Conservation (phyloP, 2,329 filamentous ascomycete species). For the Cladobotryum protrusum region DNA sequence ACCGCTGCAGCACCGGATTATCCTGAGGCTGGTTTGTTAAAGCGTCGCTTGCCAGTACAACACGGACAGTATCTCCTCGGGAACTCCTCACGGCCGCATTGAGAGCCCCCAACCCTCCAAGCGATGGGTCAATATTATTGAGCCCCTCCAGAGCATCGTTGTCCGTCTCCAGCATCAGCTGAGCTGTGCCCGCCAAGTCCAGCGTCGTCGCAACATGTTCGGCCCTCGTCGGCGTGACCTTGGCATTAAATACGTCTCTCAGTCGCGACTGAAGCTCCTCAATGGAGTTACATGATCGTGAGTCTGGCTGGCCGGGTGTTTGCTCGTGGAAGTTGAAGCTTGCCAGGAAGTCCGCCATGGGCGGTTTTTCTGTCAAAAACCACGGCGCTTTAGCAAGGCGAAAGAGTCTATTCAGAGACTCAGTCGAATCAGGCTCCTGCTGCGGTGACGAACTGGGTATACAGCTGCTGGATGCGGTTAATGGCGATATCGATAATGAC, state of each 20-base stretch:
- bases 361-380: conserved; percentile 1
- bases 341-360: conserved; percentile 35
- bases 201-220: conserved; percentile 43
- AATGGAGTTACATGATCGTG: conserved; percentile 25
- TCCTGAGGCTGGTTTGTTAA: conserved; percentile 44
- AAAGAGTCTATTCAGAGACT: conserved; percentile 15
- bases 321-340: conserved; percentile 27
- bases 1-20: conserved; percentile 42
- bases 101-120: conserved; percentile 23
- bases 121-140: conserved; percentile 29
- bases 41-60: conserved; percentile 39
- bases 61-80: conserved; percentile 23
- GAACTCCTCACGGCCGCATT: conserved; percentile 8
- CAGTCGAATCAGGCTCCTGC: conserved; percentile 14
- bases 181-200: conserved; percentile 38
- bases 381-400: conserved; percentile 12
- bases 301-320: conserved; percentile 6
- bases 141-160: conserved; percentile 27
- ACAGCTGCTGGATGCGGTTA: conserved; percentile 1
- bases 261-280: conserved; percentile 45
- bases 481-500: conserved; percentile 4
- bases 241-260: conserved; percentile 33
- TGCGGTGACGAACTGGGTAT: conserved; percentile 8
- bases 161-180: conserved; percentile 39
- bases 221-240: conserved; percentile 41